Evolutionary conservation across 2,329 filamentous ascomycete species (phyloP).

Genomic region (Tolypocladium paradoxum): DNA sequence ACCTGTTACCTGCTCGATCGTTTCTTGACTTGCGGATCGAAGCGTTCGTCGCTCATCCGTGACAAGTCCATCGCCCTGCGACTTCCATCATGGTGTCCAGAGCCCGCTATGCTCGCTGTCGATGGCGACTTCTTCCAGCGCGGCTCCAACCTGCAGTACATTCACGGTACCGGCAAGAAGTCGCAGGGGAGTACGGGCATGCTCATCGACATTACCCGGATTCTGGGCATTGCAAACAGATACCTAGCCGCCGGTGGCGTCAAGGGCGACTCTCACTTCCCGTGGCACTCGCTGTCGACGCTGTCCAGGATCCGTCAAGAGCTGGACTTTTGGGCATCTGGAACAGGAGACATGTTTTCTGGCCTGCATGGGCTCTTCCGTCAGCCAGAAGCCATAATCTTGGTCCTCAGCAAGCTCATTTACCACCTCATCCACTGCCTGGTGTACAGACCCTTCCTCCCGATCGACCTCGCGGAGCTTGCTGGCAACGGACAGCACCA

Average conservation of each 20-base stretch:
- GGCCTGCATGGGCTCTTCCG: slow-evolving; percentile 66
- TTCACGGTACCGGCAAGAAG: slow-evolving; percentile 57
- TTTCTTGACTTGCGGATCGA: slow-evolving; percentile 73
- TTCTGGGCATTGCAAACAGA: slow-evolving; percentile 71
- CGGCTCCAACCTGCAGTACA: slow-evolving; percentile 65
- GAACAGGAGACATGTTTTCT: slow-evolving; percentile 68
- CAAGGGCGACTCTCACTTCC: slow-evolving; percentile 82
- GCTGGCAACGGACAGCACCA: slow-evolving; percentile 74
- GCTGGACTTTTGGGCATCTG: slow-evolving; percentile 74
- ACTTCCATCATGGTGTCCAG: slow-evolving; percentile 63
- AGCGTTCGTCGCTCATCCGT: slow-evolving; percentile 66
- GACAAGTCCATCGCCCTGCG: slow-evolving; percentile 68
- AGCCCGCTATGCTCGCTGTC: slow-evolving; percentile 47
- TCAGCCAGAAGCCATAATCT: slow-evolving; percentile 64
- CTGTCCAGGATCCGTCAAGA: slow-evolving; percentile 79
- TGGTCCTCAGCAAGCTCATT: slow-evolving; percentile 75
- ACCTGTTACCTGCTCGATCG: slow-evolving; percentile 78
- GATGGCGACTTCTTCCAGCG: slow-evolving; percentile 76
- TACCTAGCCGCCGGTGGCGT: slow-evolving; percentile 79
- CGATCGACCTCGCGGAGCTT: slow-evolving; percentile 72
- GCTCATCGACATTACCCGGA: slow-evolving; percentile 74
- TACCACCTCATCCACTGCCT: slow-evolving; percentile 82
- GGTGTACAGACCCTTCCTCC: slow-evolving; percentile 77
- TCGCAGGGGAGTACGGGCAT: slow-evolving; percentile 67
- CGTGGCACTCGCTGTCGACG: slow-evolving; percentile 79